phyloP scores from a whole-genome alignment of 2,329 filamentous ascomycete genomes.

The Dothistroma septosporum region DNA sequence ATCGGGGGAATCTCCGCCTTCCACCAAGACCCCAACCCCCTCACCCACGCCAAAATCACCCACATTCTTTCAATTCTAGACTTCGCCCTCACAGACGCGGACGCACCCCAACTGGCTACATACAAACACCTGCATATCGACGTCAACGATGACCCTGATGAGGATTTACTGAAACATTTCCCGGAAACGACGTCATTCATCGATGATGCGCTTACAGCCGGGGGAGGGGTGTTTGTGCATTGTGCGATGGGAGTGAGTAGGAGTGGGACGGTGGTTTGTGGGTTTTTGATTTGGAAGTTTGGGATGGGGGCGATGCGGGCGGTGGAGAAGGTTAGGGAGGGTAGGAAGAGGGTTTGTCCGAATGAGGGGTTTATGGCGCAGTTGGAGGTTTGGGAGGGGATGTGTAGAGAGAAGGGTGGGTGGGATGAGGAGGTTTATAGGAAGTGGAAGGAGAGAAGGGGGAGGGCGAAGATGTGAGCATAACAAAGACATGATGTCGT shows the following conservation, averaged over 20 bases:
- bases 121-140: constrained; percentile 49
- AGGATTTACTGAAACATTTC: constrained; percentile 76
- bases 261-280: constrained; percentile 75
- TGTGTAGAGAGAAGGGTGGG: constrained; percentile 45
- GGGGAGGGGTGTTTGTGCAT: constrained; percentile 62
- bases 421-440: constrained; percentile 14
- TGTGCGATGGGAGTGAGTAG: constrained; percentile 94
- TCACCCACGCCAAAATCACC: constrained; percentile 70
- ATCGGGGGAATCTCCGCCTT: constrained; percentile 43
- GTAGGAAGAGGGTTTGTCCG: constrained; percentile 72
- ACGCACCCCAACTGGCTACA: constrained; percentile 7
- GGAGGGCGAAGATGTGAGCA: background rate
- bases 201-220: constrained; percentile 61
- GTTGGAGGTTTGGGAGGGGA: constrained; percentile 75
- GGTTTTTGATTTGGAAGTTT: constrained; percentile 67
- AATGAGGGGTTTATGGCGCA: constrained; percentile 88
- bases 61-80: constrained; percentile 79
- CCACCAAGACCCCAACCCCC: constrained; percentile 37
- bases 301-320: constrained; percentile 56
- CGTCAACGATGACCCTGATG: constrained; percentile 82
- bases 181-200: constrained; percentile 69
- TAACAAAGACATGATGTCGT: background rate
- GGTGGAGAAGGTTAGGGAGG: constrained; percentile 62
- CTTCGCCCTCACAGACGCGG: constrained; percentile 50
- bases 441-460: background rate